Evolutionary conservation across 352 stramenopile genomes (phyloP), one percentile per base, ranked within the genome.

Genomic region (Halophytophthora polymorphica): DNA sequence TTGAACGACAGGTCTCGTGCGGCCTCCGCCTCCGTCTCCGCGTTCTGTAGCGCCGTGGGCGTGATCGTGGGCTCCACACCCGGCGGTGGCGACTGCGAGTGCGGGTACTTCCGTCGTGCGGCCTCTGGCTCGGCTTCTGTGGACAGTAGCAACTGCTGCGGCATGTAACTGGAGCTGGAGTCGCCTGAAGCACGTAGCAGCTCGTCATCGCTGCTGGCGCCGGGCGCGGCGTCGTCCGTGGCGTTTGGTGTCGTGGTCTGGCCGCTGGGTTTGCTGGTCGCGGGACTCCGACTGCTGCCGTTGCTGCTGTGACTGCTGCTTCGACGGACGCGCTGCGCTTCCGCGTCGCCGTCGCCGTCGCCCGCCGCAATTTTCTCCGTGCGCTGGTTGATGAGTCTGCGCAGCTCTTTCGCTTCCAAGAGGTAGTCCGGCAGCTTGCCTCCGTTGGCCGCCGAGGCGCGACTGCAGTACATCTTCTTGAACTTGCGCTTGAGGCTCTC

Each of bases 401-500:
- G 70, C 36, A 84, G 62, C 39, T 74, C 65, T 46, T 84, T 84
- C 38, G 73, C 73, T 18, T 84, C 64, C n/a, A 56, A 53, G 11
- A 78, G 44, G 50, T 84, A 84, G 23, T 73, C 68, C 14, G 73
- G 70, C 50, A 84, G 47, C 35, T 61, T 52, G 18, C 48, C 58
- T 18, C 43, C 50, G 13, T 8, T 31, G 10, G 41, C 52, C 14
- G 50, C 47, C 17, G 58, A 29, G 5, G 47, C 39, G 28, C 60
- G 70, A 7, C 53, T 64, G 48, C 73, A 87, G 55, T 83, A 87
- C 76, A 84, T 83, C 35, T 83, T 84, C 66, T 83, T 84, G 52
- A 84, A 84, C 53, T 87, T 87, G 45, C 76, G 71, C 63, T 84
- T 83, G 44, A 87, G 63, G 38, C 66, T 81, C 45, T 84, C 73